Evolutionary conservation across 1,284 basidiomycete genomes (phyloP).

Genomic region (Waitea zeae): DNA sequence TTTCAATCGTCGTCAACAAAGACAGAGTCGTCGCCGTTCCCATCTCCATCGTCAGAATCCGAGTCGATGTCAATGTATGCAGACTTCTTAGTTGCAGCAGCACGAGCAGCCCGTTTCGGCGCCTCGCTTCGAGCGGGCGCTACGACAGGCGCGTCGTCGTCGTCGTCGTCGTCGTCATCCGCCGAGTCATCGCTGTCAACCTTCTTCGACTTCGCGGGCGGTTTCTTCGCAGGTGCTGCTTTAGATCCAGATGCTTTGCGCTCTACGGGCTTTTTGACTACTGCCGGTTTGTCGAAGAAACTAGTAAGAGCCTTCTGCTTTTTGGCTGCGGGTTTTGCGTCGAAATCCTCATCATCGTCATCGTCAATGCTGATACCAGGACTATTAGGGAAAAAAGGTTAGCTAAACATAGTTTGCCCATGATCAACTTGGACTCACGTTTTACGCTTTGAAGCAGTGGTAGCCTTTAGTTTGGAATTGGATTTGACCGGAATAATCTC

Average conservation of each 20-base stretch:
- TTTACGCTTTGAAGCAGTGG: no score
- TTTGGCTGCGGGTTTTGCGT: conserved; percentile 26
- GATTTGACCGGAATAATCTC: neutral
- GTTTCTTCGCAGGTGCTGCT: conserved; percentile 26
- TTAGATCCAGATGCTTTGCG: conserved; percentile 16
- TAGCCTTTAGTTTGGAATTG: neutral
- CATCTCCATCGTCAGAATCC: conserved; percentile 22
- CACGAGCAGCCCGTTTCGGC: conserved; percentile 19
- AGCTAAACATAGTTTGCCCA: conserved; percentile 1
- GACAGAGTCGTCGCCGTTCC: conserved; percentile 10
- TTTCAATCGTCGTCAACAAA: conserved; percentile 9
- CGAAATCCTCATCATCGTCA: conserved; percentile 22
- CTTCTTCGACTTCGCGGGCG: conserved; percentile 18
- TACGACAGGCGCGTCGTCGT: conserved; percentile 15
- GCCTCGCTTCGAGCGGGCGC: conserved; percentile 7
- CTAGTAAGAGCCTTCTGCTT: conserved; percentile 38
- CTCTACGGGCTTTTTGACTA: conserved; percentile 12
- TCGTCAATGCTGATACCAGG: no score
- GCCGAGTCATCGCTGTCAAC: conserved; percentile 17
- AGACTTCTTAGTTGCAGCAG: conserved; percentile 16
- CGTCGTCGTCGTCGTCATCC: conserved; percentile 17
- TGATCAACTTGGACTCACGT: conserved; percentile 21
- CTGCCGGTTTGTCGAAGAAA: conserved; percentile 36
- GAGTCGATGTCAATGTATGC: conserved; percentile 36
- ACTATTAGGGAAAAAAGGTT: no score